Conservation (phyloP, 2,329 filamentous ascomycete species). For the Arachnomyces sp. region DNA sequence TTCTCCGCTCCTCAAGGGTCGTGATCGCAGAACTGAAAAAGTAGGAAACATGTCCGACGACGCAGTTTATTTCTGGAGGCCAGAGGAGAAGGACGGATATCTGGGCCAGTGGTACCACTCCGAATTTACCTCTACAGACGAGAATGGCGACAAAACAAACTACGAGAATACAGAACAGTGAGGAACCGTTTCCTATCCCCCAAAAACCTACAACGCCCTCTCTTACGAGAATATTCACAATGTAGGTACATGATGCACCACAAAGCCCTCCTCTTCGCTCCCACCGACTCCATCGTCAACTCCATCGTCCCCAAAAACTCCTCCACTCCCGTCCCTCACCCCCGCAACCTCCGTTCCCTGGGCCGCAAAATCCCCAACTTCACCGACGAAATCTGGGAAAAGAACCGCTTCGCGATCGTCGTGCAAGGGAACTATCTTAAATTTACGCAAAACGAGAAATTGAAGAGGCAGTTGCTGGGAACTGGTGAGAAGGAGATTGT, state of each 20-base stretch:
- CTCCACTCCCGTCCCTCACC: slow-evolving; percentile 15
- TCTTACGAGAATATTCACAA: background rate
- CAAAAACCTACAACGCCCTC: background rate
- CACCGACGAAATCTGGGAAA: slow-evolving; percentile 21
- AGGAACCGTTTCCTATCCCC: slow-evolving; percentile 1
- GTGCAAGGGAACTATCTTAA: slow-evolving; percentile 26
- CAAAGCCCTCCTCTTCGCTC: slow-evolving; percentile 27
- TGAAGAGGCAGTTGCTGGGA: slow-evolving; percentile 19
- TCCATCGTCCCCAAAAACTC: slow-evolving; percentile 18
- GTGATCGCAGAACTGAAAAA: too few species aligned
- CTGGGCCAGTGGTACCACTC: slow-evolving; percentile 18
- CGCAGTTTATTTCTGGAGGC: slow-evolving; percentile 18
- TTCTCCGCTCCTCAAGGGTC: too few species aligned
- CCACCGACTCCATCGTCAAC: slow-evolving; percentile 18
- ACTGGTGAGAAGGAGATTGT: slow-evolving; percentile 25
- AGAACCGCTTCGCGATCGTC: slow-evolving; percentile 20
- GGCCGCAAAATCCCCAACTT: slow-evolving; percentile 27
- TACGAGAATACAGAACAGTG: slow-evolving; percentile 16
- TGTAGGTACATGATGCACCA: slow-evolving; percentile 28
- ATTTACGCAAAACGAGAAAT: slow-evolving; percentile 23
- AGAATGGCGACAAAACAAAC: background rate
- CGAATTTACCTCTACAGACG: slow-evolving; percentile 9
- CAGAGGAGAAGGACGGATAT: slow-evolving; percentile 14
- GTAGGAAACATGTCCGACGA: background rate
- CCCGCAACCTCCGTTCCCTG: slow-evolving; percentile 16